Base-by-base conservation (phyloP, 1,284 basidiomycete genomes). In the Sutorius eximius region DNA sequence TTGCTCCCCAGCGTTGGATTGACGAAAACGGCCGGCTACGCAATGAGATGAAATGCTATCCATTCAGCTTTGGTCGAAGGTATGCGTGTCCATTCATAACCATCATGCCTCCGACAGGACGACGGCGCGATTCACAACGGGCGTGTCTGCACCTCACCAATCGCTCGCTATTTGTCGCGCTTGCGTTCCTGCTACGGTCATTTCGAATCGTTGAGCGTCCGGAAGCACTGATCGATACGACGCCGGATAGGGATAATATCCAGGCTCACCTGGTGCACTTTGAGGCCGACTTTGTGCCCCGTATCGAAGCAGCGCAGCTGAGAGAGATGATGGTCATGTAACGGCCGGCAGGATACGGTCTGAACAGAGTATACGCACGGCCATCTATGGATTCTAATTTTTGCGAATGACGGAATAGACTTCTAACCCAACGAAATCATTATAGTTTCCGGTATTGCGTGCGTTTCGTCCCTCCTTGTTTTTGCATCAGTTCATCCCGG, bases 21-120 rank as follows among this genome's bases (percentile, higher is more conserved):
- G 76, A 75, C n/a, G 59, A 69, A 18, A 68, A 79, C 1, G 83
- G 82, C 3, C 69, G 70, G 18, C 52, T 86, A 3, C 70, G 75
- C n/a, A 75, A 80, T 2, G 82, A 85, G 51, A 51, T 85, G 1
- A 77, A 75, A 48, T 74, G 71, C 16, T 85, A 75, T 59, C 65
- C 77, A 9, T 87, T 82, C 60, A 83, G 85, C 0, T 86, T 84
- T 58, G 85, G 84, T 8, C 70, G 83, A 50, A 72, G 82, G 81
- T 80, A 49, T n/a, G 67, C 20, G 18, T 27, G 3, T 13, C 8
- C 2, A 7, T n/a, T 40, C 16, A 0, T 3, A 24, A 33, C 3
- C 3, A 9, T 4, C 3, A 9, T 4, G 10, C n/a, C 24, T 24
- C 44, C 34, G 10, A 36, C 13, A 5, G 22, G 22, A 24, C 45